Evolutionary conservation across 805 yeast genomes (phyloP), one percentile per base, ranked within the genome.

Genomic region (Lipomyces chichibuensis): DNA sequence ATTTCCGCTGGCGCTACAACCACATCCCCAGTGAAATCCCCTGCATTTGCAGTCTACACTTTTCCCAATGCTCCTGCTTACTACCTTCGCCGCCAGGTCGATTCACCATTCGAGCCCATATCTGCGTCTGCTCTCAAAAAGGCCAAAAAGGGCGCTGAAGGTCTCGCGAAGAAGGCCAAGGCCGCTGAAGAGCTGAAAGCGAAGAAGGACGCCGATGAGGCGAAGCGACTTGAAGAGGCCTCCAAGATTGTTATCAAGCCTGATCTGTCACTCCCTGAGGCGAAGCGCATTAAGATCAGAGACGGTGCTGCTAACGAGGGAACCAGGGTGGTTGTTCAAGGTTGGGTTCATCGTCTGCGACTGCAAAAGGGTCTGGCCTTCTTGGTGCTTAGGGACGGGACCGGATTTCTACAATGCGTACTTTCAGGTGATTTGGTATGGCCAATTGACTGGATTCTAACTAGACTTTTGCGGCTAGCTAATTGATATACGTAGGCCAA

Each of bases 281-380:
- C 98, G 57, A 76, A 79, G 64, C 85, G 81, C 75, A 84, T 87
- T 78, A 93, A 91, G 80, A 85, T 95, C 74, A 78, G 81, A 69
- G 73, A 83, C 9, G 78, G 88, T 61, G 83, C 84, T 65, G 83
- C 80, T 5, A 75, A 79, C 74, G 83, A 92, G 54, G 95, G 87
- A 65, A 73, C 81, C 69, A 87, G 99, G 79, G 92, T 92, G 63
- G 77, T 83, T 64, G 88, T 94, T 56, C 87, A 87, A 71, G 99
- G 99, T 69, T 95, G 99, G 99, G 84, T 95, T 69, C 99, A 95
- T 80, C 89, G 99, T 78, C 83, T 96, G 74, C 88, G 99, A 79
- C 74, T 87, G 56, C 98, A 95, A 80, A 95, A 96, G 82, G 97
- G 96, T 57, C 85, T 92, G 58, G 95, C 90, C 20, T 95, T 95